Base-by-base conservation (phyloP, 2,329 filamentous ascomycete species). In the Huntiella moniliformis region DNA sequence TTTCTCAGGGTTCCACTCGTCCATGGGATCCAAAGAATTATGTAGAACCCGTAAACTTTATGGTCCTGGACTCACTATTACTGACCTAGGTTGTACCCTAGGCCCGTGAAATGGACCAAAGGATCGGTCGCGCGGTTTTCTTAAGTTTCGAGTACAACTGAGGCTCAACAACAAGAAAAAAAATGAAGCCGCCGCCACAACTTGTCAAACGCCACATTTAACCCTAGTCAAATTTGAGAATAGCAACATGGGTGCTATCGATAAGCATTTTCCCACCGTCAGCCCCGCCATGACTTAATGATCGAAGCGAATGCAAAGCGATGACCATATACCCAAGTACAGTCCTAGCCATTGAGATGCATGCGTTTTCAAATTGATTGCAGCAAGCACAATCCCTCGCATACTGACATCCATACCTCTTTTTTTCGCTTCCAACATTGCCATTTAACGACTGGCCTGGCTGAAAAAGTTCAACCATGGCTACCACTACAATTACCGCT, bases 401-500 rank as follows among this genome's bases (percentile, higher is more conserved):
- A 37, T n/a, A 37, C 16, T 37, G 8, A 22, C 10, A 16, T 16
- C 6, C 10, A 16, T 3, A 40, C 4, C 22, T 5, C 40, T 42
- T 34, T 16, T 42, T 34, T 16, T 15, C 22, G 13, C 13, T 22
- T n/a, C 10, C 15, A 12, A 34, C 5, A 8, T 16, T 36, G 2
- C 12, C 11, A 22, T 36, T 22, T 17, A 17, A 13, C 5, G 13
- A 35, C 34, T 28, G 22, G 22, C 22, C 22, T 28, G 22, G 22
- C 22, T 28, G 2, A 28, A 28, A 28, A 8, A 28, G 7, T 8
- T 1, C 3, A 16, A 35, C 17, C 36, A 67, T 65, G 63, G 60
- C 58, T 42, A 66, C 63, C 45, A 63, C 59, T 51, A 86, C 86
- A n/a, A 67, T 28, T 28, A 69, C 64, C 18, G 56, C 81, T 67